Evolutionary conservation across 495 filamentous ascomycete species (phyloP).

Genomic region (Cudoniella acicularis): DNA sequence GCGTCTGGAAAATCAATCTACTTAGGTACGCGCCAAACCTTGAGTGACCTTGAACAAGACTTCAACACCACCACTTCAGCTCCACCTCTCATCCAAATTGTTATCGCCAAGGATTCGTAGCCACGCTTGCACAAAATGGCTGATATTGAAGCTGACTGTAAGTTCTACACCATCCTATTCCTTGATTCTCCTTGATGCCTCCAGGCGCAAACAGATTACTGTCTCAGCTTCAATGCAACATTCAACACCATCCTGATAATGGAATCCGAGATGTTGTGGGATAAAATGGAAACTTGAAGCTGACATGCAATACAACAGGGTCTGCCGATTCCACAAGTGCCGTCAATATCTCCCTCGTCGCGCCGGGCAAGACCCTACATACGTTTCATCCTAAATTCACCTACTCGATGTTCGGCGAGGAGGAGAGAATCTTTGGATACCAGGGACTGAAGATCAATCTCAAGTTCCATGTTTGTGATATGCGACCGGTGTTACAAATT

Average conservation of each 20-base stretch:
- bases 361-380: constrained; percentile 54
- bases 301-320: constrained; percentile 49
- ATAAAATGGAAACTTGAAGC: not conserved
- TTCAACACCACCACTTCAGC: not conserved
- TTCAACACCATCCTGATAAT: not conserved
- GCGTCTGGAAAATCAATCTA: not conserved
- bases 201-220: not conserved
- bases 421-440: constrained; percentile 89
- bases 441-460: constrained; percentile 71
- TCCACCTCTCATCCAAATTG: not conserved
- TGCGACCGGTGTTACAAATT: constrained; percentile 71
- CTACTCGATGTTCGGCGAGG: constrained; percentile 87
- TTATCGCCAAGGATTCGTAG: not conserved
- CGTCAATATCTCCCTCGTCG: constrained; percentile 64
- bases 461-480: constrained; percentile 74
- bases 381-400: constrained; percentile 84
- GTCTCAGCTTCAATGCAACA: not conserved
- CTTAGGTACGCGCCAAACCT: not conserved
- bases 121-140: constrained; percentile 15
- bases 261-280: not conserved
- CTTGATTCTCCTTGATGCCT: not conserved
- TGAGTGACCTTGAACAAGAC: not conserved
- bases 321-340: constrained; percentile 71
- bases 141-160: constrained; percentile 22
- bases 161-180: not conserved